Conservation (phyloP, 805 yeast genomes). For the Candida lessepsii region DNA sequence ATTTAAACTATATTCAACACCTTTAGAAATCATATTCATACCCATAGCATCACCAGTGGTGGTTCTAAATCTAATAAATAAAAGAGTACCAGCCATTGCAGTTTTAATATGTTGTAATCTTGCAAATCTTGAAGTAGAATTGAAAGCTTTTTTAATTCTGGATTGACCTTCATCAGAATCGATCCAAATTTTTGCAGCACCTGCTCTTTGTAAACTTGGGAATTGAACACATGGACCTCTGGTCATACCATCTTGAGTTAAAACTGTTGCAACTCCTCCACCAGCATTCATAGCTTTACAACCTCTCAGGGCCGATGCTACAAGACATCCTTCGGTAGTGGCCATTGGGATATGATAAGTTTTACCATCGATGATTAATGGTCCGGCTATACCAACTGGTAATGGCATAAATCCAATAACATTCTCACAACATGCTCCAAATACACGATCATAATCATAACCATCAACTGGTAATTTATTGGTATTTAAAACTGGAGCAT, state of each 20-base stretch:
- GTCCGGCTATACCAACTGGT: slow-evolving; percentile 98
- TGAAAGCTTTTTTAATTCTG: slow-evolving; percentile 80
- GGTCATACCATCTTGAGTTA: slow-evolving; percentile 97
- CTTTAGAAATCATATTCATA: slow-evolving; percentile 99
- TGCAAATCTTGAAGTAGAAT: slow-evolving; percentile 96
- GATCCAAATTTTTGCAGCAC: slow-evolving; percentile 92
- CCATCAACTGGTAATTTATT: slow-evolving; percentile 72
- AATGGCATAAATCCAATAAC: slow-evolving; percentile 96
- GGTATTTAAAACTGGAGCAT: slow-evolving; percentile 74
- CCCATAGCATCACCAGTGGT: slow-evolving; percentile 99
- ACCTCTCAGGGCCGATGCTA: slow-evolving; percentile 98
- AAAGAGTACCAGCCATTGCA: slow-evolving; percentile 87
- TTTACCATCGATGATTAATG: slow-evolving; percentile 83
- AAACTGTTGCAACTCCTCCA: slow-evolving; percentile 90
- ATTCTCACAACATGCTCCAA: slow-evolving; percentile 99
- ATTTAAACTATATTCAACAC: slow-evolving; percentile 84
- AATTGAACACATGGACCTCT: slow-evolving; percentile 98
- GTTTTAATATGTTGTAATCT: slow-evolving; percentile 87
- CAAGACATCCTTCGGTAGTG: slow-evolving; percentile 97
- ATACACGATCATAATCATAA: slow-evolving; percentile 93
- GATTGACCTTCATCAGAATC: slow-evolving; percentile 93
- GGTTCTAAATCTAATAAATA: slow-evolving; percentile 92
- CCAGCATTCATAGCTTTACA: slow-evolving; percentile 97
- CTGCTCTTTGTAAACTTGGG: slow-evolving; percentile 80
- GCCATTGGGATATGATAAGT: slow-evolving; percentile 97